These are phyloP conservation scores for Pseudotsuga menziesii DNA, from an alignment of 75 land plant genomes.

Conservation along the genomic window DNA sequence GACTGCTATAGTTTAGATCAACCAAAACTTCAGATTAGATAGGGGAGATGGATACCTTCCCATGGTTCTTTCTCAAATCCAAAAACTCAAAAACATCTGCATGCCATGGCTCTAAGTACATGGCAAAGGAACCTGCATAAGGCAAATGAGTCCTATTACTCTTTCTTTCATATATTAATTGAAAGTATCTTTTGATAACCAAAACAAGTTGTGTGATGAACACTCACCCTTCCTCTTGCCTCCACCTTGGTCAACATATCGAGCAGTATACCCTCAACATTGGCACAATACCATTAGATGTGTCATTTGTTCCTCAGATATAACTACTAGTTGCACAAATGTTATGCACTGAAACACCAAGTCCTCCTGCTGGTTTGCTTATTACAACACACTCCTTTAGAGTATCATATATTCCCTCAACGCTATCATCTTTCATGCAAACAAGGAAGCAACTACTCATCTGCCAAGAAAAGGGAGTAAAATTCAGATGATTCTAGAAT, in stretches of 20 bases:
- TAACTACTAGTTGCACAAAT: conserved; percentile 97
- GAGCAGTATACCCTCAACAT: conserved; percentile 96
- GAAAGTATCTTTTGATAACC: neutral
- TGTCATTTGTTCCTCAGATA: conserved; percentile 97
- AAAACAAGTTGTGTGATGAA: neutral
- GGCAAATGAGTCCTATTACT: neutral
- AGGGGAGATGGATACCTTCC: conserved; percentile 51
- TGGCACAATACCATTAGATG: conserved; percentile 97
- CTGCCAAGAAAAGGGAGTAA: conserved; percentile 32
- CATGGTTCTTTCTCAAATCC: conserved; percentile 93
- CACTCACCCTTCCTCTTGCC: conserved; percentile 93
- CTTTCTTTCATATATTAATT: neutral
- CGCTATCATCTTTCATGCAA: conserved; percentile 99
- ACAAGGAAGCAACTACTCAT: conserved; percentile 95
- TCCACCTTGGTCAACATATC: conserved; percentile 99
- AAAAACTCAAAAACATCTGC: conserved; percentile 93
- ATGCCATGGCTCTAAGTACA: conserved; percentile 99
- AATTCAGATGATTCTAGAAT: neutral
- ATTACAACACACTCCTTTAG: conserved; percentile 98
- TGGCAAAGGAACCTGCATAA: conserved; percentile 84
- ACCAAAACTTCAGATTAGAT: neutral
- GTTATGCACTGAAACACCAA: conserved; percentile 88
- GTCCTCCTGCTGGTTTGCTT: conserved; percentile 97
- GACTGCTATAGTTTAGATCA: neutral
- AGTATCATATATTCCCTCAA: conserved; percentile 98